Evolutionary conservation across 1,139 yeast species (phyloP).

Genomic region (Casaregolazyma suthepensis): DNA sequence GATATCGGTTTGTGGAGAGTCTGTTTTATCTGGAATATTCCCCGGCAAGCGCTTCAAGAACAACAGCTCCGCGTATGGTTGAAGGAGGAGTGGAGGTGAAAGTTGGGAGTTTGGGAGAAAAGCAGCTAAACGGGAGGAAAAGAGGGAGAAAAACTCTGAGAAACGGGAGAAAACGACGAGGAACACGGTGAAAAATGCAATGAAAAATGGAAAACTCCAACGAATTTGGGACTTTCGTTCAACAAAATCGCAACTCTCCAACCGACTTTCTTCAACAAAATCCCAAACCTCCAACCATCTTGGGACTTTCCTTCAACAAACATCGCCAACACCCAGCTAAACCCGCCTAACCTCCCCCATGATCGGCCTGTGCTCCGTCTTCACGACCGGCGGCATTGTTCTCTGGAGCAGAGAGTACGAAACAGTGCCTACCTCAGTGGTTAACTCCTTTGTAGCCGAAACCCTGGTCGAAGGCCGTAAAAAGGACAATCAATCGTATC

Average conservation of each 20-base stretch:
- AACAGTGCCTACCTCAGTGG: constrained; percentile 38
- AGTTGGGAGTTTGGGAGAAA: not conserved
- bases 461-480: constrained; percentile 39
- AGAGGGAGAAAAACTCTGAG: too few species aligned
- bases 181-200: not conserved
- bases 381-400: constrained; percentile 54
- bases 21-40: not conserved
- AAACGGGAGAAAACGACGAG: too few species aligned
- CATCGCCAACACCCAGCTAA: not conserved
- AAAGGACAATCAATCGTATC: constrained; percentile 11
- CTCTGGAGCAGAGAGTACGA: constrained; percentile 45
- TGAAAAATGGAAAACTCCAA: too few species aligned
- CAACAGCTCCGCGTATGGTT: not conserved
- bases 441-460: constrained; percentile 47
- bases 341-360: not conserved
- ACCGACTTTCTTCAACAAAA: too few species aligned
- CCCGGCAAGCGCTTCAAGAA: not conserved
- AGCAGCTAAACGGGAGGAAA: not conserved
- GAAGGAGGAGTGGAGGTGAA: too few species aligned
- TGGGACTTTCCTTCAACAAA: too few species aligned
- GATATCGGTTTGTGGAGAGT: not conserved
- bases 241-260: too few species aligned
- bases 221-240: too few species aligned
- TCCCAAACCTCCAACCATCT: too few species aligned
- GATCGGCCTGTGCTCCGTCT: constrained; percentile 33